Evolutionary conservation across 257 asterid genomes (phyloP).

Genomic region (Nicotiana attenuata): DNA sequence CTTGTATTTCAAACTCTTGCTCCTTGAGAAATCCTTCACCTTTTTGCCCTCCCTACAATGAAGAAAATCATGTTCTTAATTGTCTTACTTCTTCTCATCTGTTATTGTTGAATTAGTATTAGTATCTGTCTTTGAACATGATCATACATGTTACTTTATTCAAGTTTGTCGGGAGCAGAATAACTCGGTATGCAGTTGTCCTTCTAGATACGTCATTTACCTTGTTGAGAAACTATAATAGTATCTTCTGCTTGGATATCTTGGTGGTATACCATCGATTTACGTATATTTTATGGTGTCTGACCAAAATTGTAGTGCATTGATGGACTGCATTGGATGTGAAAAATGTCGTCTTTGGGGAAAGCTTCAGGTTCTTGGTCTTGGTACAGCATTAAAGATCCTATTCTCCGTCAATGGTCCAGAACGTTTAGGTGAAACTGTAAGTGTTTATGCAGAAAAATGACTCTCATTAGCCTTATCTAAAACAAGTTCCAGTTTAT

Average conservation of each 20-base stretch:
- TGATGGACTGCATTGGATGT: slow-evolving; percentile 68
- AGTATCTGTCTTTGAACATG: not conserved
- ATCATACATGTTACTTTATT: not conserved
- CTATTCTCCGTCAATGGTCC: slow-evolving; percentile 38
- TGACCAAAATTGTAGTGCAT: slow-evolving; percentile 33
- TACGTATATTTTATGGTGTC: not conserved
- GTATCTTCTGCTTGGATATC: not conserved
- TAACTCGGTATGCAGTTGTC: not conserved
- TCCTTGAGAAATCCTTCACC: not conserved
- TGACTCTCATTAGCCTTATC: not conserved
- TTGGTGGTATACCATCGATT: not conserved
- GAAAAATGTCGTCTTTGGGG: slow-evolving; percentile 74
- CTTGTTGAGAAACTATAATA: not conserved
- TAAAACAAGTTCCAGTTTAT: not conserved
- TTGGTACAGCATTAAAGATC: slow-evolving; percentile 55
- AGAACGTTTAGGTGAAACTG: slow-evolving; percentile 23
- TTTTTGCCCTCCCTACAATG: not conserved
- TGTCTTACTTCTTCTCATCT: not conserved
- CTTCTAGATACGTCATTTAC: not conserved
- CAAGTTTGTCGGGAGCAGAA: not conserved
- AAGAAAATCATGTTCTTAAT: not conserved
- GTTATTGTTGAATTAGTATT: not conserved
- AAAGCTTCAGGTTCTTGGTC: slow-evolving; percentile 66
- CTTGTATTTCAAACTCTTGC: not conserved
- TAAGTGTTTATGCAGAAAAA: slow-evolving; percentile 21